Conservation (phyloP, 805 yeast species). For the Zygotorulaspora danielsina region DNA sequence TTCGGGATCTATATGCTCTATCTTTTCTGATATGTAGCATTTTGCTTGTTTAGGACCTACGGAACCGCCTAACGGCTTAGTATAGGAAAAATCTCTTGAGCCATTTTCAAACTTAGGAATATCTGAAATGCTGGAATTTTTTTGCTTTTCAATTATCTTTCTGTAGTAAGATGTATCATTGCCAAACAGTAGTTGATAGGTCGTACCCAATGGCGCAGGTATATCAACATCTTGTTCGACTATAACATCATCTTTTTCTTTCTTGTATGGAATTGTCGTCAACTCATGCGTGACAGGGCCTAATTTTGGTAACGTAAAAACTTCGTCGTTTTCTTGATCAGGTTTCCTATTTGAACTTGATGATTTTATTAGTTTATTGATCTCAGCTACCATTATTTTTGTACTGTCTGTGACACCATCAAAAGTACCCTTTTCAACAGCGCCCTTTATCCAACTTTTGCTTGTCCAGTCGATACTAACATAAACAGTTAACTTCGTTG, state of each 20-base stretch:
- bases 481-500: constrained; percentile 49
- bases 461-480: constrained; percentile 67
- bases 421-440: constrained; percentile 69
- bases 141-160: constrained; percentile 50
- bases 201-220: constrained; percentile 63
- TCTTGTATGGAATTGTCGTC: constrained; percentile 41
- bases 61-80: constrained; percentile 56
- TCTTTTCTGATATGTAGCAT: constrained; percentile 54
- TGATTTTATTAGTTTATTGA: constrained; percentile 37
- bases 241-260: constrained; percentile 48
- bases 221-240: constrained; percentile 47
- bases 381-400: constrained; percentile 42
- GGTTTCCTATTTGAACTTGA: constrained; percentile 15
- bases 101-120: constrained; percentile 41
- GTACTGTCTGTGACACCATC: constrained; percentile 67
- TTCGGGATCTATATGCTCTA: constrained; percentile 47
- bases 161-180: constrained; percentile 48
- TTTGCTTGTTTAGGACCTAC: constrained; percentile 72
- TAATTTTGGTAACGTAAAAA: constrained; percentile 29
- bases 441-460: constrained; percentile 72
- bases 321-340: constrained; percentile 20
- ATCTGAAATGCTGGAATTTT: constrained; percentile 55
- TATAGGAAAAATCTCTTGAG: constrained; percentile 50
- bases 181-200: constrained; percentile 57
- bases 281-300: constrained; percentile 44